phyloP scores from a whole-genome alignment of 1,139 yeast genomes.

The Pneumocystis jirovecii region DNA sequence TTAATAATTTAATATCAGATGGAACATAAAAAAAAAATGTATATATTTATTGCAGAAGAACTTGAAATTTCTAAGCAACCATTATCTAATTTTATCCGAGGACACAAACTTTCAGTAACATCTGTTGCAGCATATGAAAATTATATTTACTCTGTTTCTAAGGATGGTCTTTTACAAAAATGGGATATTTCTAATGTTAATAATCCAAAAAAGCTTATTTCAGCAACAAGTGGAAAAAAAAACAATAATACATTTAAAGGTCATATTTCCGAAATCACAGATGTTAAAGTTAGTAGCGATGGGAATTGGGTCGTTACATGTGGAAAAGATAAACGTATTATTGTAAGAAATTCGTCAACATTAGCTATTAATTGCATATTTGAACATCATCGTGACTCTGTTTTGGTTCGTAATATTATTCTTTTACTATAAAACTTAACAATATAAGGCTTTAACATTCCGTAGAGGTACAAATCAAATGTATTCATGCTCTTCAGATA shows the following conservation, averaged over 20 bases:
- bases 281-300: constrained; percentile 76
- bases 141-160: constrained; percentile 64
- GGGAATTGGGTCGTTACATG: constrained; percentile 85
- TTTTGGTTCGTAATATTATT: constrained; percentile 25
- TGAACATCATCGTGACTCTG: constrained; percentile 54
- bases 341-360: constrained; percentile 75
- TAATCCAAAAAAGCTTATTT: constrained; percentile 36
- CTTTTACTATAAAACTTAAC: background rate
- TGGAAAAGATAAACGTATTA: constrained; percentile 63
- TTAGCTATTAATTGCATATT: constrained; percentile 60
- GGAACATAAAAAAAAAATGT: constrained; percentile 8
- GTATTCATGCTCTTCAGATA: constrained; percentile 85
- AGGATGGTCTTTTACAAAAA: constrained; percentile 65
- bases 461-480: constrained; percentile 71
- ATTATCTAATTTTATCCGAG: constrained; percentile 31
- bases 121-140: constrained; percentile 38
- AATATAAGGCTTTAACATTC: constrained; percentile 41
- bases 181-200: constrained; percentile 48
- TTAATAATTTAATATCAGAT: constrained; percentile 39
- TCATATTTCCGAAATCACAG: constrained; percentile 58
- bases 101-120: constrained; percentile 17
- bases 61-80: background rate
- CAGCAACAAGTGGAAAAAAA: constrained; percentile 24
- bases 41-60: constrained; percentile 3
- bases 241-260: constrained; percentile 33